These are phyloP conservation scores for Tetratostichococcus sp. DNA, from an alignment of 139 green algal genomes.

Conservation along the genomic window DNA sequence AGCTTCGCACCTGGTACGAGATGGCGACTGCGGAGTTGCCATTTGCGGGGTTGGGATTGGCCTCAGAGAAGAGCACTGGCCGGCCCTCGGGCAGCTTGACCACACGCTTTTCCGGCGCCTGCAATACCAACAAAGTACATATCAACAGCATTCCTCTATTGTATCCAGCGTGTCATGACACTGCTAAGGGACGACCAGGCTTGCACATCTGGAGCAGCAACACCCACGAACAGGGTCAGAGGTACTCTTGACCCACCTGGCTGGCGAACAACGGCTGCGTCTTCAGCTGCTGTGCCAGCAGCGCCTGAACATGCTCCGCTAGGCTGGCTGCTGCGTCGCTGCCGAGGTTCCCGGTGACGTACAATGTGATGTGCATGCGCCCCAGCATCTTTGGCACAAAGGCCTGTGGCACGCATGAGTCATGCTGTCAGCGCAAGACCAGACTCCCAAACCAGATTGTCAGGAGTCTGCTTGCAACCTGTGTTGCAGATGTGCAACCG, in stretches of 20 bases:
- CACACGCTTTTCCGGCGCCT: conserved; percentile 40
- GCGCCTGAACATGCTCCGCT: conserved; percentile 3
- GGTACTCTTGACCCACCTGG: not conserved
- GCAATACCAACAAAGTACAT: not conserved
- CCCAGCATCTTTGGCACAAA: conserved; percentile 23
- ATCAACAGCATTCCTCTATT: too few relatives aligned
- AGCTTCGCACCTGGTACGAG: conserved; percentile 55
- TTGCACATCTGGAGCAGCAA: too few relatives aligned
- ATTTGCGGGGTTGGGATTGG: conserved; percentile 61
- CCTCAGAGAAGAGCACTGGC: conserved; percentile 23
- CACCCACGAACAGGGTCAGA: too few relatives aligned
- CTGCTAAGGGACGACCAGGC: too few relatives aligned
- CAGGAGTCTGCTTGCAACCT: too few relatives aligned
- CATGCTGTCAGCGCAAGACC: too few relatives aligned
- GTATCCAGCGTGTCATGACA: too few relatives aligned
- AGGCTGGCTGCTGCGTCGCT: conserved; percentile 17
- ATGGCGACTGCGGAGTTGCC: conserved; percentile 73
- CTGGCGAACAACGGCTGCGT: conserved; percentile 25
- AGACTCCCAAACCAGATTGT: not conserved
- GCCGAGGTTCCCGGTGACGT: conserved; percentile 49
- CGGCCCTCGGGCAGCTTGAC: conserved; percentile 36
- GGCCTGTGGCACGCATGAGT: conserved; percentile 20
- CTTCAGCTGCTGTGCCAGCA: conserved; percentile 17
- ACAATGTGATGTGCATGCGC: conserved; percentile 15
- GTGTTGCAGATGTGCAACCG: too few relatives aligned